phyloP scores from a whole-genome alignment of 768 basidiomycete genomes.

The Lyophyllum shimeji region DNA sequence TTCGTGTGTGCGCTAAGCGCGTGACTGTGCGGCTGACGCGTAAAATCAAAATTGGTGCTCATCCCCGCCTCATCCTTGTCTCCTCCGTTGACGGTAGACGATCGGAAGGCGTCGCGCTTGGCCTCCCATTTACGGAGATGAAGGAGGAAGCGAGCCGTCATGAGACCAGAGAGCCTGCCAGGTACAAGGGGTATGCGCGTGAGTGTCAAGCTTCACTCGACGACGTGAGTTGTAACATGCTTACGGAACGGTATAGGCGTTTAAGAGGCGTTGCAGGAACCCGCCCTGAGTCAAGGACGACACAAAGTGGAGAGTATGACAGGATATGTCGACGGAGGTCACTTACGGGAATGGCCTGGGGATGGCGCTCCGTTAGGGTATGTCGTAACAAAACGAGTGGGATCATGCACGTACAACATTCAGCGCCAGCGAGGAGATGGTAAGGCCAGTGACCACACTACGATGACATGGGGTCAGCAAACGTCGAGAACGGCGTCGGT shows the following conservation, averaged over 20 bases:
- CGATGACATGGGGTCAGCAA: not conserved
- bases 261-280: slow-evolving; percentile 27
- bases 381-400: not conserved
- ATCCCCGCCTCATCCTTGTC: slow-evolving; percentile 1
- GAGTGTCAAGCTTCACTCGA: not conserved
- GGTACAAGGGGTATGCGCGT: not conserved
- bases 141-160: slow-evolving; percentile 18
- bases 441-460: slow-evolving; percentile 24
- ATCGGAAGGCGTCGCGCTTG: slow-evolving; percentile 5
- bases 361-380: not conserved
- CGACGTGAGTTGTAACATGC: not conserved
- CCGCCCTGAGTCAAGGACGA: slow-evolving; percentile 18
- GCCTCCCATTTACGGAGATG: slow-evolving; percentile 16
- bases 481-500: not conserved
- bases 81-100: not conserved
- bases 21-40: not conserved
- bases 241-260: slow-evolving; percentile 25
- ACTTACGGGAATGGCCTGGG: slow-evolving; percentile 21
- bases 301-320: not conserved
- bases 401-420: slow-evolving; percentile 20
- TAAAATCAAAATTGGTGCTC: slow-evolving; percentile 7
- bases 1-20: not conserved
- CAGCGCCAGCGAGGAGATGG: slow-evolving; percentile 22
- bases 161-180: slow-evolving; percentile 13
- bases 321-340: not conserved